Evolutionary conservation across 768 basidiomycete species (phyloP), one percentile per base, ranked within the genome.

Genomic region (Arthromyces matolae): DNA sequence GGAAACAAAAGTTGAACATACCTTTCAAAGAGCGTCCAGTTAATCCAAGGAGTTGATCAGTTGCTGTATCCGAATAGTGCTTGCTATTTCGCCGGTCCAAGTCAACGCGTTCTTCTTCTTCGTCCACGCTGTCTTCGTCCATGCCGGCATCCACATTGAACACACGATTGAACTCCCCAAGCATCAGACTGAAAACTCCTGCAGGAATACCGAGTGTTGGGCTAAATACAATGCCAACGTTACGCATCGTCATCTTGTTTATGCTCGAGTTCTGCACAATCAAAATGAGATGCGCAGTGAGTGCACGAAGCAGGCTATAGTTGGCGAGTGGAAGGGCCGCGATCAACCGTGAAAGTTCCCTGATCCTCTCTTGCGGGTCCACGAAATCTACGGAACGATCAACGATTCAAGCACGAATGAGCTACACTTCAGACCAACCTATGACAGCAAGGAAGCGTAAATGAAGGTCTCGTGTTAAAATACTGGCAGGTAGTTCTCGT

Each of bases 241-340:
- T 99, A 37, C 95, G 84, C 81, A 98, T 86, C 33, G 89, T 94
- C 96, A 99, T 99, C 75, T 94, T 98, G 81, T 96, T 96, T 49
- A 87, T 70, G 34, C 77, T 59, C 14, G 93, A 81, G 62, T 98
- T 93, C 66, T 92, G 86, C 36, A 98, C 93, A 58, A 99, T 89
- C 35, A 93, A 75, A 56, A 97, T 96, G 51, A 99, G 75, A 67
- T 99, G 95, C 20, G 94, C 92, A 2, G 87, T 94, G 47, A 99
- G 76, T 13, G 95, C 94, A 29, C 95, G 88, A 49, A 98, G 81
- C 16, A 98, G 75, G 49, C 86, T 92, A 66, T 97, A 99, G 66
- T 98, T 97, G 53, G 88, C 83, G 16, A 93, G 74, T 9, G 96
- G 96, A 2, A 99, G 77, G 16, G 84, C 78, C 22, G 89, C 83